A percentile compares a stretch with the other conserved stretches of the same genome.
Evolutionary conservation across 1,284 basidiomycete species (phyloP).

Genomic region (Vanrija sp.): DNA sequence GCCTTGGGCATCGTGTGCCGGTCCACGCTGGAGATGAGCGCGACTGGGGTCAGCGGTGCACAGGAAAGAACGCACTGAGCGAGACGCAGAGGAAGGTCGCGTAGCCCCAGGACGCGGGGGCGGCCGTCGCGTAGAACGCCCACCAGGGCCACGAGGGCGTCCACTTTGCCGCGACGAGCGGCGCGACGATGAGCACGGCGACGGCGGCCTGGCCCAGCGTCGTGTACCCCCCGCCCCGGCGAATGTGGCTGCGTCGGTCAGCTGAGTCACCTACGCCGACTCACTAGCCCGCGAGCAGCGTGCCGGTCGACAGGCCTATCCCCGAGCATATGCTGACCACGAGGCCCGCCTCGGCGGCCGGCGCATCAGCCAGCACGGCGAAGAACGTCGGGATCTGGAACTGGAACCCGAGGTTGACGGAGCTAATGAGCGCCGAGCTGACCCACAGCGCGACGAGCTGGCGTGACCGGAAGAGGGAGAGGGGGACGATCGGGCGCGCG

Average conservation of each 20-base stretch:
- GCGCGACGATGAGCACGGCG: slow-evolving; percentile 28
- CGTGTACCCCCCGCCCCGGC: slow-evolving; percentile 36
- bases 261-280: slow-evolving; percentile 2
- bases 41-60: slow-evolving; percentile 23
- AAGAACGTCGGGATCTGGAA: slow-evolving; percentile 44
- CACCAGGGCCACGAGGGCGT: slow-evolving; percentile 30
- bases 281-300: slow-evolving; percentile 79
- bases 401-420: slow-evolving; percentile 66
- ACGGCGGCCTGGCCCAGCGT: slow-evolving; percentile 36
- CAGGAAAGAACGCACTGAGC: slow-evolving; percentile 27
- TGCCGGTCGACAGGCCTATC: slow-evolving; percentile 73
- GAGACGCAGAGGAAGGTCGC: slow-evolving; percentile 42
- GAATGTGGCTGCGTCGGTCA: slow-evolving; percentile 38
- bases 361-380: slow-evolving; percentile 39
- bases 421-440: slow-evolving; percentile 54
- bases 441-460: slow-evolving; percentile 55
- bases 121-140: slow-evolving; percentile 41
- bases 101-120: slow-evolving; percentile 46
- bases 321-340: slow-evolving; percentile 65
- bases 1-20: slow-evolving; percentile 46
- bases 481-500: slow-evolving; percentile 74
- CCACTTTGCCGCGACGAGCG: slow-evolving; percentile 39
- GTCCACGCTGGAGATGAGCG: slow-evolving; percentile 42
- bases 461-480: slow-evolving; percentile 65
- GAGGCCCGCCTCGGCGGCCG: slow-evolving; percentile 48